Percentiles rank a stretch among this genome's conserved stretches.
phyloP scores from a whole-genome alignment of 2,329 filamentous ascomycete genomes.

The Neonectria faginata region DNA sequence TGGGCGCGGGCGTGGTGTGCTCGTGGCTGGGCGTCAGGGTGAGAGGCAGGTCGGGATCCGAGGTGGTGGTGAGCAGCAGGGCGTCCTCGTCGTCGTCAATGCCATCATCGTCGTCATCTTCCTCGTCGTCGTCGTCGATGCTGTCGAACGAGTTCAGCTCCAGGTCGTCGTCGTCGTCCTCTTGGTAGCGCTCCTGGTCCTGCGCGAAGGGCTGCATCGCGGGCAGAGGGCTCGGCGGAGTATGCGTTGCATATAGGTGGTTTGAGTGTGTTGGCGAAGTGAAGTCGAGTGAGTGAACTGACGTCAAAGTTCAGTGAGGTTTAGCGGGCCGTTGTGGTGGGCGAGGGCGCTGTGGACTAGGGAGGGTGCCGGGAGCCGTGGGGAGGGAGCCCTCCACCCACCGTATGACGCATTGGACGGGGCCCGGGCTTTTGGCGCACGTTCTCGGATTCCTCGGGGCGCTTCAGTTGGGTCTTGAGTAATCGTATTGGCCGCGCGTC shows the following conservation, averaged over 20 bases:
- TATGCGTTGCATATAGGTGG: constrained; percentile 17
- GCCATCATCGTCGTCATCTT: constrained; percentile 6
- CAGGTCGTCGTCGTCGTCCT: constrained; percentile 24
- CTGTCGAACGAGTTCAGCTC: constrained; percentile 25
- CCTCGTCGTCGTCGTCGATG: constrained; percentile 2
- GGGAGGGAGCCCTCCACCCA: neutral
- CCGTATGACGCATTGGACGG: neutral
- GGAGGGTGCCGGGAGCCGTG: neutral
- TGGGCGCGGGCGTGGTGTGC: constrained; percentile 19
- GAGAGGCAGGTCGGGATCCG: constrained; percentile 22
- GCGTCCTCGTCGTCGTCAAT: constrained; percentile 11
- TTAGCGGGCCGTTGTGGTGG: neutral
- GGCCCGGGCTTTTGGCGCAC: neutral
- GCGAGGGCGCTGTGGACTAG: neutral
- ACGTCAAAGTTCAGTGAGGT: constrained; percentile 1
- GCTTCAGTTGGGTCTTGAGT: neutral
- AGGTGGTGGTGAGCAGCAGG: constrained; percentile 13
- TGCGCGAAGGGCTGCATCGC: constrained; percentile 22
- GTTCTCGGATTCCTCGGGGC: neutral
- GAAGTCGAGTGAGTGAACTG: neutral
- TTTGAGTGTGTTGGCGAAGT: constrained; percentile 1
- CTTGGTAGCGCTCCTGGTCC: constrained; percentile 21
- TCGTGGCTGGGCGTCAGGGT: constrained; percentile 10
- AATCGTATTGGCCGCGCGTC: neutral
- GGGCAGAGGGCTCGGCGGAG: constrained; percentile 12